Conservation (phyloP, 164 flowering plant species). For the Nymphaea colorata region DNA sequence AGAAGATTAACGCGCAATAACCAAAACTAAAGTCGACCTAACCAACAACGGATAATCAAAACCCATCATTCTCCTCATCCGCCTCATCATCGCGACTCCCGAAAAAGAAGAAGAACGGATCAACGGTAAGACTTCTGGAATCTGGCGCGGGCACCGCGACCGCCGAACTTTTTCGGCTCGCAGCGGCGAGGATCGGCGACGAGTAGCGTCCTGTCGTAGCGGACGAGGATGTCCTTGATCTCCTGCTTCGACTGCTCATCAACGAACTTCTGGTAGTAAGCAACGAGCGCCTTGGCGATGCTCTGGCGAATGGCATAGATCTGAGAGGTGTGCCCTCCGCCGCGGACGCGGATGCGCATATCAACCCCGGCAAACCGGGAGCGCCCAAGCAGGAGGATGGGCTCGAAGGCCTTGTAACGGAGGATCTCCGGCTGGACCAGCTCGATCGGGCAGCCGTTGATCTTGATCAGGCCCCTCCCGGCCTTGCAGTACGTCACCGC, state of each 20-base stretch:
- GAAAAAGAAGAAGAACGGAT: neutral
- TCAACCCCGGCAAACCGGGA: constrained; percentile 14
- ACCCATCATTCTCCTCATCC: too few species aligned
- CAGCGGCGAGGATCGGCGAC: constrained; percentile 15
- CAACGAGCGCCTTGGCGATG: constrained; percentile 18
- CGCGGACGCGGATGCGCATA: constrained; percentile 11
- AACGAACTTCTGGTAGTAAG: constrained; percentile 18
- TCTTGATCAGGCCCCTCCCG: constrained; percentile 13
- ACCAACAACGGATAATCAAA: too few species aligned
- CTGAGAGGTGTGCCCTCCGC: constrained; percentile 11
- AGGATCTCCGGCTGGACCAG: constrained; percentile 14
- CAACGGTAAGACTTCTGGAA: constrained; percentile 15
- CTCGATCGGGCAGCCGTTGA: constrained; percentile 15
- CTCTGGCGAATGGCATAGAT: constrained; percentile 14
- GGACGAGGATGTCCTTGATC: constrained; percentile 13
- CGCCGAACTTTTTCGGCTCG: constrained; percentile 17
- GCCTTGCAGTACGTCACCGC: constrained; percentile 15
- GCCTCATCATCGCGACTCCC: too few species aligned
- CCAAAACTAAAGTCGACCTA: too few species aligned
- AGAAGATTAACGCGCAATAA: too few species aligned
- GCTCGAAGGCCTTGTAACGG: constrained; percentile 16
- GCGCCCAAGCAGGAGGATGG: constrained; percentile 14
- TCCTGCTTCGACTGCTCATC: constrained; percentile 19
- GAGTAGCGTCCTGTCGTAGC: constrained; percentile 12
- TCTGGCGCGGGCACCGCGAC: constrained; percentile 14